Base-by-base conservation (phyloP, 176 grass and related monocot genomes). In the Aegilops speltoides region DNA sequence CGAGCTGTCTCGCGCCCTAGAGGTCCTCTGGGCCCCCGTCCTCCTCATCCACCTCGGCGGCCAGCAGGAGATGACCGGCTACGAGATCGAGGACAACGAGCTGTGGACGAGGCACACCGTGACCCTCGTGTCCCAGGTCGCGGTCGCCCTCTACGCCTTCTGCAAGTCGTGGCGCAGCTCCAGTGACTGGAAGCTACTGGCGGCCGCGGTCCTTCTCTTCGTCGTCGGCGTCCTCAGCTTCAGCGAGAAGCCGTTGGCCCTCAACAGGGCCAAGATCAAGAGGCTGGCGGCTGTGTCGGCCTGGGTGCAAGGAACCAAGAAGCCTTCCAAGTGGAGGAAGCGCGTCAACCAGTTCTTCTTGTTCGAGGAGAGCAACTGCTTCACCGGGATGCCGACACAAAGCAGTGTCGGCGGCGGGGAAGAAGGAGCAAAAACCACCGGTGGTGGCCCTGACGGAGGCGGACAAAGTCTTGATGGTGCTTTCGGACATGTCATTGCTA, bases 11-110 rank as follows among this genome's bases (percentile, higher is more conserved):
- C 1, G 61, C 16, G 0, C 9, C 48, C 76, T 86, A 11, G 84
- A 86, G 76, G 24, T 86, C 1, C 83, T 85, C 0, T 85, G 83
- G 83, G 83, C 83, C 0, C 83, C 83, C 0, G 1, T 77, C 22
- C 73, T 85, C 4, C 80, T 82, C 29, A 52, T 82, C 80, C 80
- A 82, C 8, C 45, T 82, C 22, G 80, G 80, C 3, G 80, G 83
- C 3, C 83, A 31, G 28, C 19, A 50, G 73, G 41, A 77, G 41
- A 3, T 85, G 5, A 32, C 50, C 0, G 84, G 17, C 33, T 61
- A 71, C 76, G 7, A 9, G 6, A 86, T 86, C 48, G 48, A 86
- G 3, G 84, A 86, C 64, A 86, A 86, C 48, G 84, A 86, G 84
- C 65, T 33, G 23, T 86, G 84, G 84, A 4, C 2, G 20, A 11